phyloP scores from a whole-genome alignment of 306 rosid genomes.

The Casuarina glauca region DNA sequence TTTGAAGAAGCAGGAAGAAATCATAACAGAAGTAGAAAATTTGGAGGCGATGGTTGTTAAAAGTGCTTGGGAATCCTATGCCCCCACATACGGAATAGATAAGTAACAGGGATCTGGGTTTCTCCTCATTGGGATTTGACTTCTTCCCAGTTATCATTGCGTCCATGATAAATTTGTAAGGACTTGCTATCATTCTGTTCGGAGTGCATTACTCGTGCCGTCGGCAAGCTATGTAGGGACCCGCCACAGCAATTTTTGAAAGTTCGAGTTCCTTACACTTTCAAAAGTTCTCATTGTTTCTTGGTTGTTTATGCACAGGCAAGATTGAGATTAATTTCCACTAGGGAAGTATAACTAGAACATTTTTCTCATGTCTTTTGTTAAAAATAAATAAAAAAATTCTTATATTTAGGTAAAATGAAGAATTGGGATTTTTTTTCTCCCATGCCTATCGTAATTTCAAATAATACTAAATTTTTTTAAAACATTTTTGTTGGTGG shows the following conservation, averaged over 20 bases:
- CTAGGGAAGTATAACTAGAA: no score
- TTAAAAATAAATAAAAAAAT: no score
- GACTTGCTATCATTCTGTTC: slow-evolving; percentile 35
- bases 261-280: neutral
- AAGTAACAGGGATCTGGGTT: slow-evolving; percentile 46
- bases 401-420: no score
- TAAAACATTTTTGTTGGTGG: no score
- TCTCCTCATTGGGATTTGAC: slow-evolving; percentile 61
- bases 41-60: slow-evolving; percentile 43
- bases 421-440: no score
- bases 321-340: neutral
- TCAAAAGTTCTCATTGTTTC: neutral
- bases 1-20: slow-evolving; percentile 30
- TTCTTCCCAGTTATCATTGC: slow-evolving; percentile 57
- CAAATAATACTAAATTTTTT: no score
- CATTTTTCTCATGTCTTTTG: no score
- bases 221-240: slow-evolving; percentile 37
- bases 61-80: slow-evolving; percentile 67
- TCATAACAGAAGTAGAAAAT: slow-evolving; percentile 50
- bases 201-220: slow-evolving; percentile 40
- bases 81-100: slow-evolving; percentile 25
- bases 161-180: slow-evolving; percentile 50
- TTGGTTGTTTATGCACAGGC: neutral
- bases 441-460: no score
- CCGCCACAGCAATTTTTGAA: slow-evolving; percentile 19